Conservation (phyloP, 352 stramenopile species). For the Thraustotheca clavata region DNA sequence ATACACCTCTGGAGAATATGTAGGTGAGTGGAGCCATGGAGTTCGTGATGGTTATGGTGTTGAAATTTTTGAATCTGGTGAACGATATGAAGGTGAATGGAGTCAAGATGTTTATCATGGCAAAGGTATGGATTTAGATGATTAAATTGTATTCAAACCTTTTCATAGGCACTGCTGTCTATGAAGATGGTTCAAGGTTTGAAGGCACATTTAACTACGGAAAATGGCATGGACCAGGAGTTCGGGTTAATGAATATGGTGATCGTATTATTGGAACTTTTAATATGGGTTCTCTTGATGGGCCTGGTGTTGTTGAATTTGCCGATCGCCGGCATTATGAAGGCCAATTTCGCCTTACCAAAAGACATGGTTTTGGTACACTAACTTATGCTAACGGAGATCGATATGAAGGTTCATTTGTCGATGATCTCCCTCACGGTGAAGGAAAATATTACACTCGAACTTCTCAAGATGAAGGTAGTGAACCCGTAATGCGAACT, state of each 20-base stretch:
- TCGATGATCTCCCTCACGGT: conserved; percentile 76
- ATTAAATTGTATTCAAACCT: not conserved
- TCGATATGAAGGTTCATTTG: conserved; percentile 85
- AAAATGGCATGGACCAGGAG: conserved; percentile 60
- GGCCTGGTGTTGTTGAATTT: conserved; percentile 45
- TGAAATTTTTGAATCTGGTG: conserved; percentile 59
- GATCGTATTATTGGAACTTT: conserved; percentile 57
- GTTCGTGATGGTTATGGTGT: conserved; percentile 73
- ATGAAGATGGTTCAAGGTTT: conserved; percentile 58
- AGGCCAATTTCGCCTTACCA: conserved; percentile 47
- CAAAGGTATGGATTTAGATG: conserved; percentile 15
- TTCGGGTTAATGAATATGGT: conserved; percentile 47
- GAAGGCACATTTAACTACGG: conserved; percentile 54
- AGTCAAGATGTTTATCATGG: conserved; percentile 53
- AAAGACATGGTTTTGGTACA: conserved; percentile 65
- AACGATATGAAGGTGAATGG: conserved; percentile 78
- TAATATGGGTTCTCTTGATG: conserved; percentile 45
- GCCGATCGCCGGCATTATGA: conserved; percentile 58
- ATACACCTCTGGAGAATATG: conserved; percentile 60
- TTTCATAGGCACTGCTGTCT: conserved; percentile 40
- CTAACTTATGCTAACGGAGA: conserved; percentile 84
- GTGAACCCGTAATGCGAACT: conserved; percentile 50
- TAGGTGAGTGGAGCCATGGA: conserved; percentile 77
- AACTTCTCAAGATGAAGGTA: conserved; percentile 17
- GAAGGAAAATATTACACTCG: conserved; percentile 59